Evolutionary conservation across 345 rosid species (phyloP).

Genomic region (Passiflora organensis): DNA sequence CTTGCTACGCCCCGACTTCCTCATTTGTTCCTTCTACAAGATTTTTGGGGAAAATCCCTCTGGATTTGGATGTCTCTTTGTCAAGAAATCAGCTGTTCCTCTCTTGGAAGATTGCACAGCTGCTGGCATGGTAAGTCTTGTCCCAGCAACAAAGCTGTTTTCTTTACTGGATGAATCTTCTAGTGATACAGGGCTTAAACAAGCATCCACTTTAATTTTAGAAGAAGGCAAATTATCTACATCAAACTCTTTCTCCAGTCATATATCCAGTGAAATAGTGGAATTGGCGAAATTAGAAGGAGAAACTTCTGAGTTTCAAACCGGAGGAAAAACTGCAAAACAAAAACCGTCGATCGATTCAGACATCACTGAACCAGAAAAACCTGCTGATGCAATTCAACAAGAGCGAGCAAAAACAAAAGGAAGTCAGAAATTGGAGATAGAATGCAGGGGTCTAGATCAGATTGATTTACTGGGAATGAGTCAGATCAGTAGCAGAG

Average conservation of each 20-base stretch:
- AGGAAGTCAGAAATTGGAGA: slow-evolving; percentile 17
- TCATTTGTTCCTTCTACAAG: slow-evolving; percentile 83
- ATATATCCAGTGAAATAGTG: slow-evolving; percentile 24
- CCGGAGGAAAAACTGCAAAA: slow-evolving; percentile 18
- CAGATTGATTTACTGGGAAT: slow-evolving; percentile 72
- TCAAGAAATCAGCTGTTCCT: slow-evolving; percentile 61
- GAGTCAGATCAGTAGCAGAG: slow-evolving; percentile 53
- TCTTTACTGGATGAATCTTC: slow-evolving; percentile 32
- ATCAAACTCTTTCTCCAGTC: slow-evolving; percentile 44
- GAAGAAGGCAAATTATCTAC: slow-evolving; percentile 25
- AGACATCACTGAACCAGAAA: slow-evolving; percentile 2
- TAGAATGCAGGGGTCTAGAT: slow-evolving; percentile 59
- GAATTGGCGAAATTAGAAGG: slow-evolving; percentile 20
- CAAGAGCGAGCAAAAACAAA: slow-evolving; percentile 6
- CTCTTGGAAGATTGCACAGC: slow-evolving; percentile 45
- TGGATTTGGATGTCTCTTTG: slow-evolving; percentile 90
- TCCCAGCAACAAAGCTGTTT: slow-evolving; percentile 41
- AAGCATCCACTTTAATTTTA: slow-evolving; percentile 7
- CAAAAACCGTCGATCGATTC: slow-evolving; percentile 15
- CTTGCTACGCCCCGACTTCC: slow-evolving; percentile 77
- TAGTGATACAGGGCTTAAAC: slow-evolving; percentile 27
- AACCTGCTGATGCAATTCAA: slow-evolving; percentile 11
- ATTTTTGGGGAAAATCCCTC: slow-evolving; percentile 91
- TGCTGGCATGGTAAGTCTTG: slow-evolving; percentile 69
- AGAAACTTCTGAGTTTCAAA: slow-evolving; percentile 25